Evolutionary conservation across 768 basidiomycete genomes (phyloP).

Genomic region (Mycena vulgaris): DNA sequence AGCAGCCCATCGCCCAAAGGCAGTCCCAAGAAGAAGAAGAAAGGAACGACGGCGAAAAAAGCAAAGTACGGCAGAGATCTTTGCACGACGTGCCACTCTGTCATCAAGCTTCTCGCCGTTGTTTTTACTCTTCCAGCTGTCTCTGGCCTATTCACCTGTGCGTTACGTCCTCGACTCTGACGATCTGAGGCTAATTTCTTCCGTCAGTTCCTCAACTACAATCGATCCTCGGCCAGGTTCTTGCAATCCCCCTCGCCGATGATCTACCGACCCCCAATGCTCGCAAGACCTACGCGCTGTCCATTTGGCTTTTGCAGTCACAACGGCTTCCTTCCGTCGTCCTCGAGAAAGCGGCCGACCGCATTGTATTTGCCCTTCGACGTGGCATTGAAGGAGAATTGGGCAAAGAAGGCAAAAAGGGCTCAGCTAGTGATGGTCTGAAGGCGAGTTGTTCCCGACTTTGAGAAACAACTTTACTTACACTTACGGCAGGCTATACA

Average conservation of each 20-base stretch:
- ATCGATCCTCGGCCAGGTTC: slow-evolving; percentile 71
- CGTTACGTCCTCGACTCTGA: slow-evolving; percentile 33
- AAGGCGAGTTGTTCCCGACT: slow-evolving; percentile 64
- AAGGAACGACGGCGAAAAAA: slow-evolving; percentile 83
- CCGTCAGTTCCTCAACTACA: slow-evolving; percentile 70
- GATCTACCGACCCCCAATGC: slow-evolving; percentile 85
- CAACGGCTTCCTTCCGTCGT: slow-evolving; percentile 78
- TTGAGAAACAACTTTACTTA: slow-evolving; percentile 9
- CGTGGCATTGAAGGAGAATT: slow-evolving; percentile 88
- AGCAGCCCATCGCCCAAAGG: slow-evolving; percentile 80
- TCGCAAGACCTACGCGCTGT: slow-evolving; percentile 87
- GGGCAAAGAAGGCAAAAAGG: slow-evolving; percentile 92
- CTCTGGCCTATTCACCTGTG: slow-evolving; percentile 75
- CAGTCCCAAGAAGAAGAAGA: slow-evolving; percentile 77
- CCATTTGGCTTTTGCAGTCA: slow-evolving; percentile 81
- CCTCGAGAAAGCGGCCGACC: slow-evolving; percentile 72
- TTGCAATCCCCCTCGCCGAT: slow-evolving; percentile 81
- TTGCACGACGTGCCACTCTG: slow-evolving; percentile 80
- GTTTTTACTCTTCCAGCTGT: slow-evolving; percentile 74
- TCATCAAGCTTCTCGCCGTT: slow-evolving; percentile 74
- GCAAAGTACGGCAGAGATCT: slow-evolving; percentile 86
- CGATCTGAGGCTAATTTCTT: slow-evolving; percentile 31
- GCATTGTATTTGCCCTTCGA: slow-evolving; percentile 79
- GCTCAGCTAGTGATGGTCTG: slow-evolving; percentile 82
- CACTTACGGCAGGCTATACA: slow-evolving; percentile 19